Conservation (phyloP, 257 asterid genomes). For the Paraleonurus japonicus region DNA sequence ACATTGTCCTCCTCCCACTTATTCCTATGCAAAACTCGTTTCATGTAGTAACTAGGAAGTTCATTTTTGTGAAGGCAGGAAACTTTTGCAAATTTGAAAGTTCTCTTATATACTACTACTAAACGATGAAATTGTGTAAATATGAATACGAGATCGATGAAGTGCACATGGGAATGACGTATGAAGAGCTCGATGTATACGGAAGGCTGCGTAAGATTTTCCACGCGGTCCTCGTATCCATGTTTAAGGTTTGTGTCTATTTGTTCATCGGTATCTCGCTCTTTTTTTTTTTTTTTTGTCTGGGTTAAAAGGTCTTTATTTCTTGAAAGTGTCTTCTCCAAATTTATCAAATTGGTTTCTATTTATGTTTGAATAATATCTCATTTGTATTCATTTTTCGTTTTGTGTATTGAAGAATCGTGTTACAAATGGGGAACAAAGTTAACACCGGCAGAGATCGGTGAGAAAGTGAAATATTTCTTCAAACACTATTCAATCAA, state of each 20-base stretch:
- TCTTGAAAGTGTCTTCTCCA: background rate
- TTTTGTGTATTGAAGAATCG: slow-evolving; percentile 52
- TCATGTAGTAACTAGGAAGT: background rate
- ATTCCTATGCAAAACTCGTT: background rate
- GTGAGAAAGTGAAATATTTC: slow-evolving; percentile 85
- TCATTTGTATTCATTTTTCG: background rate
- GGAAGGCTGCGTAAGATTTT: slow-evolving; percentile 25
- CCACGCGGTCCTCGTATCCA: slow-evolving; percentile 74
- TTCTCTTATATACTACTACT: background rate
- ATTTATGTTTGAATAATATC: background rate
- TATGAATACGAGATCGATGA: slow-evolving; percentile 72
- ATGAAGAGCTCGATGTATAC: slow-evolving; percentile 41
- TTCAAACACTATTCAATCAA: slow-evolving; percentile 90
- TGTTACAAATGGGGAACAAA: slow-evolving; percentile 89
- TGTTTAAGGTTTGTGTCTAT: background rate
- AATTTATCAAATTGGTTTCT: background rate
- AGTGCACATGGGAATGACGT: slow-evolving; percentile 97
- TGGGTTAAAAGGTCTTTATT: too few species aligned
- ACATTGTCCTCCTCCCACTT: slow-evolving; percentile 4
- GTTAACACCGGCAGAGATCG: slow-evolving; percentile 72
- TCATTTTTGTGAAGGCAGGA: background rate
- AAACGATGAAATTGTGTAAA: background rate
- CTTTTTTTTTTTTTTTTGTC: too few species aligned
- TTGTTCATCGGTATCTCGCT: too few species aligned
- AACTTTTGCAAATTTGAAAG: background rate